phyloP scores from a whole-genome alignment of 2,329 filamentous ascomycete genomes.

The Cladophialophora immunda region DNA sequence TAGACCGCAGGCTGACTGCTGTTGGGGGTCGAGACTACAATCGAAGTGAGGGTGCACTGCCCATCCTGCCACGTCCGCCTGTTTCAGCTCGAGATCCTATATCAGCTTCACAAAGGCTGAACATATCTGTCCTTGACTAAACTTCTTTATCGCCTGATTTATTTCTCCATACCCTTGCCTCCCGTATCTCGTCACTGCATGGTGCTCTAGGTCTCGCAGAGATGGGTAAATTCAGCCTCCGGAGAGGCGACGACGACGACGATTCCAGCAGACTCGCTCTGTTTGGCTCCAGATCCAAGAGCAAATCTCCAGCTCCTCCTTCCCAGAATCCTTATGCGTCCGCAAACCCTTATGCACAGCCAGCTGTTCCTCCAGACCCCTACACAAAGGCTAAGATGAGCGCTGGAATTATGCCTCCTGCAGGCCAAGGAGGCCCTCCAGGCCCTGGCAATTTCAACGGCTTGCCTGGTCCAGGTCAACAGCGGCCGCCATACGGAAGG shows the following conservation, averaged over 20 bases:
- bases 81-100: conserved; percentile 36
- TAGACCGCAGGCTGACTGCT: conserved; percentile 12
- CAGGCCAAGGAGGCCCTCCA: conserved; percentile 33
- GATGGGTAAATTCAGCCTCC: conserved; percentile 56
- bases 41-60: conserved; percentile 22
- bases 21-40: conserved; percentile 19
- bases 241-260: conserved; percentile 64
- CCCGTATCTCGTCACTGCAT: background rate
- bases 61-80: conserved; percentile 22
- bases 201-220: background rate
- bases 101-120: conserved; percentile 16
- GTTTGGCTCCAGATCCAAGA: conserved; percentile 65
- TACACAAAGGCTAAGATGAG: conserved; percentile 62
- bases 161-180: background rate
- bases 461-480: conserved; percentile 36
- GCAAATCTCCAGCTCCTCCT: conserved; percentile 60
- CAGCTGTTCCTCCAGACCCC: conserved; percentile 60
- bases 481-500: conserved; percentile 31
- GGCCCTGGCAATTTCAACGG: conserved; percentile 29
- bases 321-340: conserved; percentile 51
- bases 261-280: conserved; percentile 64
- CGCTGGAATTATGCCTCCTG: conserved; percentile 50
- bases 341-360: conserved; percentile 66
- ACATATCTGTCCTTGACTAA: background rate
- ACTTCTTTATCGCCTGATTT: background rate